Conservation (phyloP, 441 rosid species). For the Erysimum cheiri region DNA sequence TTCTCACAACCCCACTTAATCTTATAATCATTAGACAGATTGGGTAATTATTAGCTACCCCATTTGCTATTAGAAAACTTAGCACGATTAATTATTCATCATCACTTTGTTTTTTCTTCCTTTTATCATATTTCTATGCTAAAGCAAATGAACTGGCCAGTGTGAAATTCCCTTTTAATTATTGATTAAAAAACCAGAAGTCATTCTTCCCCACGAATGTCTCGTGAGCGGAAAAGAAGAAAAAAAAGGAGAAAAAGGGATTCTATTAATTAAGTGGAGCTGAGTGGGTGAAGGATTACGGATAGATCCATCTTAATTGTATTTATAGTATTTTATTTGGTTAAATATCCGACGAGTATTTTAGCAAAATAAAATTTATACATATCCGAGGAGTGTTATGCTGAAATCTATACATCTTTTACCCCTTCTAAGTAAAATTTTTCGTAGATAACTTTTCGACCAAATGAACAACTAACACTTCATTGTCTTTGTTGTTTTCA, state of each 20-base stretch:
- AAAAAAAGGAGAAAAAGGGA: not conserved
- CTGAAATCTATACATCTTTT: no score
- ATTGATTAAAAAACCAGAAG: slow-evolving; percentile 27
- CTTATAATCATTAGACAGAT: slow-evolving; percentile 43
- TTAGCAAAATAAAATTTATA: no score
- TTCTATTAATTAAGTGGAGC: slow-evolving; percentile 36
- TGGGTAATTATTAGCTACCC: slow-evolving; percentile 44
- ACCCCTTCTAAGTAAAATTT: no score
- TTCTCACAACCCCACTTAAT: slow-evolving; percentile 45
- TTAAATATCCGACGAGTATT: no score
- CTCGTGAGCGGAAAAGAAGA: slow-evolving; percentile 33
- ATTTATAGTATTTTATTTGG: not conserved
- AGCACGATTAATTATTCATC: slow-evolving; percentile 39
- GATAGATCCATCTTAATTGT: slow-evolving; percentile 24
- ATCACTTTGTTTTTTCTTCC: slow-evolving; percentile 32
- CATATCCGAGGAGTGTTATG: no score
- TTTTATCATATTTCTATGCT: slow-evolving; percentile 33
- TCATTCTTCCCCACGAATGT: slow-evolving; percentile 47
- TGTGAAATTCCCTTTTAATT: slow-evolving; percentile 32
- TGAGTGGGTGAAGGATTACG: slow-evolving; percentile 37
- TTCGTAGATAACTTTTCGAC: no score
- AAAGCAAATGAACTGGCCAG: slow-evolving; percentile 42
- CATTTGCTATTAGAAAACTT: slow-evolving; percentile 38
- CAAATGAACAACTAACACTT: no score
- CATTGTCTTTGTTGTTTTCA: no score